Conservation (phyloP, 1,139 yeast genomes). For the Citeromyces hawaiiensis region DNA sequence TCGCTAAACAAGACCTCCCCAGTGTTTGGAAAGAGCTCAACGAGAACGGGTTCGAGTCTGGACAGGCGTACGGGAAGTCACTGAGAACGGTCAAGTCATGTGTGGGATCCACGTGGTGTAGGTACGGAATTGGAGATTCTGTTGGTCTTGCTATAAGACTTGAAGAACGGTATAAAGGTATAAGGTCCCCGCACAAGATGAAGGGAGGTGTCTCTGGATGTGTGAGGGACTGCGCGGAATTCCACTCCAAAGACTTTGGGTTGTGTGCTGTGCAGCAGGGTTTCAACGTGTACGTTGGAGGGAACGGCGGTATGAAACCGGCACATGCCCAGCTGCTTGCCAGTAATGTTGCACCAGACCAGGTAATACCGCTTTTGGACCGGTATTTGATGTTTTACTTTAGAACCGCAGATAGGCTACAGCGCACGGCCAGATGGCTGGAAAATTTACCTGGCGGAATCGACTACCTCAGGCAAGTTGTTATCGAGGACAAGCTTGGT, state of each 20-base stretch:
- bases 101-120: constrained; percentile 22
- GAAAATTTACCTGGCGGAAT: constrained; percentile 20
- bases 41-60: constrained; percentile 19
- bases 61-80: constrained; percentile 21
- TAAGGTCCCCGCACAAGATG: constrained; percentile 20
- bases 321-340: constrained; percentile 19
- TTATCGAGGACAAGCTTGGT: constrained; percentile 20
- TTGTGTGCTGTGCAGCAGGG: constrained; percentile 19
- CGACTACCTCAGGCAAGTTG: constrained; percentile 17
- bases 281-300: constrained; percentile 20
- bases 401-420: constrained; percentile 20
- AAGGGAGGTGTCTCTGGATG: constrained; percentile 23
- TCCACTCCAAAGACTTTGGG: constrained; percentile 21
- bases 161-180: constrained; percentile 20
- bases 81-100: constrained; percentile 21
- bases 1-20: constrained; percentile 18
- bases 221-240: constrained; percentile 21
- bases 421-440: constrained; percentile 21
- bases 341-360: constrained; percentile 19
- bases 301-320: constrained; percentile 23
- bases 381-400: constrained; percentile 20
- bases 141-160: constrained; percentile 20
- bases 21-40: constrained; percentile 18
- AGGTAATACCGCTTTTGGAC: constrained; percentile 18
- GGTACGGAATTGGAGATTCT: constrained; percentile 21